These are phyloP conservation scores for Corylus americana DNA, from an alignment of 306 rosid genomes.

Conservation along the genomic window DNA sequence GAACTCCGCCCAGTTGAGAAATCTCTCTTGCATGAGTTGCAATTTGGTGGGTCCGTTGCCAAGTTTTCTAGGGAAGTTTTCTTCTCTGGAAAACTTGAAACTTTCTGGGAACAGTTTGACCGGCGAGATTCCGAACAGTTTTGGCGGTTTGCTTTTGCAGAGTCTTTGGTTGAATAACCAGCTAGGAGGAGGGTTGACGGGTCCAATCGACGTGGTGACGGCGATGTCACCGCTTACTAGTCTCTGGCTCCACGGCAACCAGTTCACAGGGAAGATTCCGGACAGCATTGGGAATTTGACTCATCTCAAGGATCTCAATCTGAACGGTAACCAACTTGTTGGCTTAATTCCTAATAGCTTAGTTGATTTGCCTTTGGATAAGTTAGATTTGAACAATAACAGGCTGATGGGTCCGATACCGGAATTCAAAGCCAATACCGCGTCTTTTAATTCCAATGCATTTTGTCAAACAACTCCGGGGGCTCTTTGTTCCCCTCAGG, in stretches of 20 bases:
- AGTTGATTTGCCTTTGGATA: slow-evolving; percentile 48
- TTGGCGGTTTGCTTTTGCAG: slow-evolving; percentile 45
- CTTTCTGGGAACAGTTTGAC: slow-evolving; percentile 59
- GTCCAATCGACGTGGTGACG: slow-evolving; percentile 58
- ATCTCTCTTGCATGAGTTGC: slow-evolving; percentile 61
- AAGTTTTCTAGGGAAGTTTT: slow-evolving; percentile 59
- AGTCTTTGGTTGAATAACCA: slow-evolving; percentile 76
- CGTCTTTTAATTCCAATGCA: slow-evolving; percentile 30
- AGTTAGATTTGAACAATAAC: slow-evolving; percentile 74
- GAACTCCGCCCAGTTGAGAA: slow-evolving; percentile 55
- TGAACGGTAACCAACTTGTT: slow-evolving; percentile 75
- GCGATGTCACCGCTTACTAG: slow-evolving; percentile 63
- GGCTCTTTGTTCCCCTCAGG: slow-evolving; percentile 63
- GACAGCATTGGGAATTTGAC: slow-evolving; percentile 60
- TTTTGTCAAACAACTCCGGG: slow-evolving; percentile 62
- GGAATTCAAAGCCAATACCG: slow-evolving; percentile 47
- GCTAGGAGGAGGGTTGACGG: slow-evolving; percentile 51
- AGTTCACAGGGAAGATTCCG: slow-evolving; percentile 71
- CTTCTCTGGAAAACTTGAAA: slow-evolving; percentile 57
- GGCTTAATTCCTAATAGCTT: slow-evolving; percentile 74
- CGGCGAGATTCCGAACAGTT: slow-evolving; percentile 56
- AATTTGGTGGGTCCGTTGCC: slow-evolving; percentile 80
- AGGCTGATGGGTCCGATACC: slow-evolving; percentile 89
- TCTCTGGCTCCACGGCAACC: slow-evolving; percentile 91
- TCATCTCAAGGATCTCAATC: slow-evolving; percentile 65